Conservation (phyloP, 345 rosid genomes). For the Citrus hindsii region DNA sequence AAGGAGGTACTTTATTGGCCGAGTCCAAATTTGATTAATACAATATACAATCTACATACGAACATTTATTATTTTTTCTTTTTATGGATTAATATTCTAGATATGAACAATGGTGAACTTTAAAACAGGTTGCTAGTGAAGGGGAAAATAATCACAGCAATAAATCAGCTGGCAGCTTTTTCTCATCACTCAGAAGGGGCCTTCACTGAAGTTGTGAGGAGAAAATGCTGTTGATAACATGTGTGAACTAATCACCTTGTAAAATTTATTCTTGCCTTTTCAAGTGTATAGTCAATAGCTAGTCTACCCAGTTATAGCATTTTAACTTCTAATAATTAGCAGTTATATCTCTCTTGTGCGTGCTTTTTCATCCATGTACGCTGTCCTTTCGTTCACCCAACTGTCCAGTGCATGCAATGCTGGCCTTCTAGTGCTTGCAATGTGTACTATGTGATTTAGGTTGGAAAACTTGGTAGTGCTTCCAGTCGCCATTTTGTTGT, state of each 20-base stretch:
- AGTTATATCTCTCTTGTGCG: background rate
- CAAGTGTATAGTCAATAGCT: conserved; percentile 33
- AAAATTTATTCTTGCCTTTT: conserved; percentile 15
- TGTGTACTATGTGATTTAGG: background rate
- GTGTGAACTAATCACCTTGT: conserved; percentile 15
- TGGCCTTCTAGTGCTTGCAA: conserved; percentile 5
- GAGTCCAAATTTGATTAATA: background rate
- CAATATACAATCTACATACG: background rate
- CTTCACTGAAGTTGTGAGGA: conserved; percentile 38
- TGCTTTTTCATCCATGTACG: background rate
- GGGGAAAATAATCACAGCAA: conserved; percentile 43
- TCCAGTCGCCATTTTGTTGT: background rate
- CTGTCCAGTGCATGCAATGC: background rate
- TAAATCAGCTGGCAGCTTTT: conserved; percentile 39
- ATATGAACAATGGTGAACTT: conserved; percentile 5
- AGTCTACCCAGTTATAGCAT: background rate
- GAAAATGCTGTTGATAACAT: conserved; percentile 21
- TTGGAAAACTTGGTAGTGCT: background rate
- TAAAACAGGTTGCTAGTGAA: conserved; percentile 53
- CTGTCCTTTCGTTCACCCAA: background rate
- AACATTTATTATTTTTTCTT: background rate
- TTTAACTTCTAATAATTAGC: background rate
- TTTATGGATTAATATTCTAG: background rate
- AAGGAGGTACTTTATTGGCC: conserved; percentile 50
- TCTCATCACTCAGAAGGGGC: conserved; percentile 48